Evolutionary conservation across 768 basidiomycete genomes (phyloP).

Genomic region (Ramaria sp.): DNA sequence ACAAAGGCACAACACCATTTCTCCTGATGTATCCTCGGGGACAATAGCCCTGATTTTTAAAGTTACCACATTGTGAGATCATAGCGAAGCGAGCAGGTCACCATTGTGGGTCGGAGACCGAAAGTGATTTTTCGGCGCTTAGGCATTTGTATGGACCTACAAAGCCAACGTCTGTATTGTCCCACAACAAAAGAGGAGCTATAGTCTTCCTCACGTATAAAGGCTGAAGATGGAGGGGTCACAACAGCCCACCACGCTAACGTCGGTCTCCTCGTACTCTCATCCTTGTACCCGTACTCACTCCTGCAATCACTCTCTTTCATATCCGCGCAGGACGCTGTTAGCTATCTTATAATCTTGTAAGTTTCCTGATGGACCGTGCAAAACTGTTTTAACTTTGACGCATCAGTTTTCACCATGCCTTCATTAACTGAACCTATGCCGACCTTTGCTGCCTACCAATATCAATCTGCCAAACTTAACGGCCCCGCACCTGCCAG

Average conservation of each 20-base stretch:
- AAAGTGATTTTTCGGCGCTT: not conserved
- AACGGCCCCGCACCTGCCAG: not conserved
- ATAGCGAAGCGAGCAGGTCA: too few relatives aligned
- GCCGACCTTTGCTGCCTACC: not conserved
- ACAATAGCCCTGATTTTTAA: not conserved
- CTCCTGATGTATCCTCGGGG: too few relatives aligned
- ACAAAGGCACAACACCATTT: too few relatives aligned
- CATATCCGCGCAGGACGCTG: not conserved
- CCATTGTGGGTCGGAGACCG: not conserved
- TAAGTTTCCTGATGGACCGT: not conserved
- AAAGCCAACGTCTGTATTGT: not conserved
- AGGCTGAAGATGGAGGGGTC: not conserved
- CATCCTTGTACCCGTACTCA: not conserved
- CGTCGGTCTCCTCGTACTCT: not conserved
- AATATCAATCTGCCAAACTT: not conserved
- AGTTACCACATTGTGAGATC: too few relatives aligned
- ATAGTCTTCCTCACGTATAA: not conserved
- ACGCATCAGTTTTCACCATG: not conserved
- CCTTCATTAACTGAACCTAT: not conserved
- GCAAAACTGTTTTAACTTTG: not conserved
- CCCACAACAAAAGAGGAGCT: not conserved
- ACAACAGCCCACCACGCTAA: not conserved
- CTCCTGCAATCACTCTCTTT: not conserved
- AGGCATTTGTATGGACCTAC: not conserved
- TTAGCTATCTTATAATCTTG: not conserved